Base-by-base conservation (phyloP, 345 rosid species). In the Aurinia saxatilis region DNA sequence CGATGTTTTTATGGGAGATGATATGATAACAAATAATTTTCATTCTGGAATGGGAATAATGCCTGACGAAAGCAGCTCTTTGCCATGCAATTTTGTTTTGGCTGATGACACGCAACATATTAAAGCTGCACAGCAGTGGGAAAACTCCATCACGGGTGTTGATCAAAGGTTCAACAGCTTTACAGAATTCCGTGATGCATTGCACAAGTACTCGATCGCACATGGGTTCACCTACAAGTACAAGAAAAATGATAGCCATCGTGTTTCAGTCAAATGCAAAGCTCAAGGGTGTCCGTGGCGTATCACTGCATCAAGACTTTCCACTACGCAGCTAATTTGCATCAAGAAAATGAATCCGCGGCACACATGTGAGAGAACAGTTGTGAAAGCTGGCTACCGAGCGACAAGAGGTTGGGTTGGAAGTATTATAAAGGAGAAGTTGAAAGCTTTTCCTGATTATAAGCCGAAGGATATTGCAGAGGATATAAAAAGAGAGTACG, bases 371-470 rank as follows among this genome's bases (percentile, higher is more conserved):
- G 98, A 87, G 68, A 93, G 96, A 67, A 86, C 88, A 25, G 74
- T 78, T 25, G 84, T 76, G 50, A 87, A 82, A 78, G 84, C 89
- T 50, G 93, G 95, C 31, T 80, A 89, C 65, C 86, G 90, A 14
- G 92, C 96, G 40, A 86, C 91, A 6, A 82, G 91, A 74, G 87
- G 95, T 38, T 86, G 95, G 98, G 96, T 92, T 33, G 91, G 95
- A 70, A 92, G 85, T 46, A 88, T 89, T 42, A 80, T 92, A 73
- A 89, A 84, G 76, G 96, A 92, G 68, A 92, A 89, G 73, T 59
- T 92, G 75, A 87, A 85, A 73, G 78, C 73, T 40, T 77, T 89
- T 39, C 98, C 96, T 1, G 86, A 89, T 71, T 92, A 83, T 75
- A 84, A 75, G 76, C 96, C 98, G 5, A 92, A 89, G 73, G 95